Evolutionary conservation across 2,329 filamentous ascomycete species (phyloP), one percentile per base, ranked within the genome.

Genomic region (Annulohypoxylon truncatum): DNA sequence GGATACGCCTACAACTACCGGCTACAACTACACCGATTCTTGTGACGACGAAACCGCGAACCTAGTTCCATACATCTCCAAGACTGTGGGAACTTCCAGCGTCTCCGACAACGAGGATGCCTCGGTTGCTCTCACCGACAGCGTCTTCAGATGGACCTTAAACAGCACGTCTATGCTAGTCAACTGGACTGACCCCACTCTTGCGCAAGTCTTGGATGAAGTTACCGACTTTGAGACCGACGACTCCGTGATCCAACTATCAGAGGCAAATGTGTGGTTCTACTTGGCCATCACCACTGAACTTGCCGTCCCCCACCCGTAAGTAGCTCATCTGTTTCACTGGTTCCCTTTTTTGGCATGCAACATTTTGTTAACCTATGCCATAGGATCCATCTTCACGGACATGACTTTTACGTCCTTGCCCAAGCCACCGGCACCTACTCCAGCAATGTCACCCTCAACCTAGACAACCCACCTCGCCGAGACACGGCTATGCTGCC

Each of bases 401-500:
- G 80, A n/a, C 79, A 81, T 66, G 80, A 83, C 66, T 81, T 80
- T 60, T 79, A 68, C 57, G 61, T 82, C 5, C 74, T 82, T 3
- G 78, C 74, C 9, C 71, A 74, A 35, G 74, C 69, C 38, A 71
- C 31, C 69, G 78, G 73, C 59, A 57, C 65, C 5, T 80, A 77
- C 55, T 61, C 71, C 13, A 71, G 71, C 50, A 62, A 71, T 42
- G 78, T 70, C 53, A 72, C 67, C 24, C 73, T 78, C 4, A 80
- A 77, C 54, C 75, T 74, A 5, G 65, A 77, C 59, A 86, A 85
- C 63, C 83, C 84, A 1, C 78, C 82, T 0, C 78, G 84, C 0
- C 77, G 85, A 29, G 85, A 87, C 69, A 82, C 80, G 0, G 81
- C 81, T 3, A 78, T 82, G 60, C 72, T 87, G 0, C 81, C 82